phyloP scores from a whole-genome alignment of 371 early-diverging fungal species.

The Apophysomyces trapeziformis region DNA sequence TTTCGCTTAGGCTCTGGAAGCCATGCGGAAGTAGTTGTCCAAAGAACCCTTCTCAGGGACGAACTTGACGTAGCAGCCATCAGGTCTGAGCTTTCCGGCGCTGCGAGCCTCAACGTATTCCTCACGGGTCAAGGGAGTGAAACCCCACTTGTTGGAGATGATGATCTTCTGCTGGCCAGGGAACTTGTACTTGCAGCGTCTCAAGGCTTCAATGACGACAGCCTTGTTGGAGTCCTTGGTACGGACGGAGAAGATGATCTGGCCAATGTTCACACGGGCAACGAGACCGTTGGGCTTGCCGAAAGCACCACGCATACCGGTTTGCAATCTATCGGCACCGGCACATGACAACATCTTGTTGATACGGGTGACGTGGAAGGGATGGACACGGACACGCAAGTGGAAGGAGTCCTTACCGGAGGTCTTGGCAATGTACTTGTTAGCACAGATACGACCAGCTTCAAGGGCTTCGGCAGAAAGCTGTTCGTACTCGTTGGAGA shows the following conservation, averaged over 20 bases:
- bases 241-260: conserved; percentile 98
- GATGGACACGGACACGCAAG: conserved; percentile 99
- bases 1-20: conserved; percentile 34
- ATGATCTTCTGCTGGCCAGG: conserved; percentile 99
- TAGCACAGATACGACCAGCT: conserved; percentile 99
- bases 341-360: conserved; percentile 99
- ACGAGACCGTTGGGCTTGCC: conserved; percentile 99
- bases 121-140: conserved; percentile 97
- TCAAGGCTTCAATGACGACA: conserved; percentile 96
- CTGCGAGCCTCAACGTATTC: conserved; percentile 87
- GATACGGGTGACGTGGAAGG: conserved; percentile 99
- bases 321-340: conserved; percentile 99
- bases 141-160: conserved; percentile 99
- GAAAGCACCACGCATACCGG: conserved; percentile 99
- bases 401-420: conserved; percentile 99
- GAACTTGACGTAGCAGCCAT: conserved; percentile 99
- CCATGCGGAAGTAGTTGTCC: conserved; percentile 53
- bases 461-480: conserved; percentile 99
- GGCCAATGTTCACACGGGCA: conserved; percentile 99
- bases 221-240: conserved; percentile 97
- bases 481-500: conserved; percentile 99
- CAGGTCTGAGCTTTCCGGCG: conserved; percentile 86
- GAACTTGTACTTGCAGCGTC: conserved; percentile 99
- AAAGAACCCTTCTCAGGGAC: conserved; percentile 90
- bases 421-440: conserved; percentile 99